Evolutionary conservation across 345 rosid genomes (phyloP).

Genomic region (Populus deltoides): DNA sequence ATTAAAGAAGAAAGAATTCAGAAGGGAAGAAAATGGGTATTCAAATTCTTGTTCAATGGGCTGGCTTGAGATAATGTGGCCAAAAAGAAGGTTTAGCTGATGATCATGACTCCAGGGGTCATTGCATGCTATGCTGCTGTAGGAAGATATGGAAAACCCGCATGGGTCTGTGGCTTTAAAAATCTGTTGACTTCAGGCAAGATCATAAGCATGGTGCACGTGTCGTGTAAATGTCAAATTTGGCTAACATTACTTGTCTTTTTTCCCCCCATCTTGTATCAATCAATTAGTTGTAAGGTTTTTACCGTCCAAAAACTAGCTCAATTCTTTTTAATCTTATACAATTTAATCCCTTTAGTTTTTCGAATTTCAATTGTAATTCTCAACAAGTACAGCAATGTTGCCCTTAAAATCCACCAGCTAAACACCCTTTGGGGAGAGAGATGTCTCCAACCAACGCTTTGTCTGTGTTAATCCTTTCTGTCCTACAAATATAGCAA

Average conservation of each 20-base stretch:
- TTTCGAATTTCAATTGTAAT: no score
- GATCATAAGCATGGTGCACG: conserved; percentile 22
- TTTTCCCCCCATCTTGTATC: neutral
- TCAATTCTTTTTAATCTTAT: neutral
- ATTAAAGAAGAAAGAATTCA: conserved; percentile 4
- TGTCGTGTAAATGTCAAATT: conserved; percentile 8
- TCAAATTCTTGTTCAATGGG: neutral
- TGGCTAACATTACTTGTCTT: neutral
- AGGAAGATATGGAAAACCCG: neutral
- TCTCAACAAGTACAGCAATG: neutral
- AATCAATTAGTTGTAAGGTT: neutral
- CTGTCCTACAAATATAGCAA: no score
- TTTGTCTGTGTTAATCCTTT: no score
- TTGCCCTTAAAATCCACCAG: neutral
- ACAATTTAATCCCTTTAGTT: no score
- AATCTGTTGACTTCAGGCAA: conserved; percentile 10
- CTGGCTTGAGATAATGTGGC: neutral
- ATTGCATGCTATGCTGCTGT: neutral
- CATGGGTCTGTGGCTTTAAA: conserved; percentile 7
- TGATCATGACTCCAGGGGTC: neutral
- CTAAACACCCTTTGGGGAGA: neutral
- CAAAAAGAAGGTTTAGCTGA: neutral
- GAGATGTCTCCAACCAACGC: no score
- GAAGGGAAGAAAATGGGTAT: neutral
- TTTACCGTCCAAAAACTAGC: neutral